phyloP scores from a whole-genome alignment of 1,284 basidiomycete species.

The Earliella scabrosa region DNA sequence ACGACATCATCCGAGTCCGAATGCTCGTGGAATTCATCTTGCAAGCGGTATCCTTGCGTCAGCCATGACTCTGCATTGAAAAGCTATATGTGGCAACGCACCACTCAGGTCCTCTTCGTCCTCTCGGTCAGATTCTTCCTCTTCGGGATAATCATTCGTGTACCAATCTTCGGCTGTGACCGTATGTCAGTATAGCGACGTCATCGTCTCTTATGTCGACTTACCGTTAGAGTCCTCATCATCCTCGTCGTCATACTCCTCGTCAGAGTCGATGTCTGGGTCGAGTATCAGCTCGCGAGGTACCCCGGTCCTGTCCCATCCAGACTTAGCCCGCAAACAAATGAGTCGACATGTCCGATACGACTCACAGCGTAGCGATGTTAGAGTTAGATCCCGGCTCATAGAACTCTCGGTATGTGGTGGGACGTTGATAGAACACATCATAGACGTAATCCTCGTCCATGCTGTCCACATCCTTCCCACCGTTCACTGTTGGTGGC shows the following conservation, averaged over 20 bases:
- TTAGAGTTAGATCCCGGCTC: constrained; percentile 47
- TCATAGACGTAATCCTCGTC: constrained; percentile 76
- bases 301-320: constrained; percentile 57
- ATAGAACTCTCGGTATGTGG: constrained; percentile 60
- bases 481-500: constrained; percentile 9
- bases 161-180: constrained; percentile 75
- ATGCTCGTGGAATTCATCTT: constrained; percentile 27
- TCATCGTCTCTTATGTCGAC: constrained; percentile 18
- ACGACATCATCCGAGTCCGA: constrained; percentile 22
- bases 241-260: constrained; percentile 78
- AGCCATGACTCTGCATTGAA: too few species aligned
- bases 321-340: too few species aligned
- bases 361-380: constrained; percentile 66
- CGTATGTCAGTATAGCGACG: neutral
- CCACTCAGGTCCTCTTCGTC: constrained; percentile 46
- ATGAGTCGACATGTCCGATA: neutral
- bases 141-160: constrained; percentile 82
- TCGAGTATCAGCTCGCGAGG: constrained; percentile 53
- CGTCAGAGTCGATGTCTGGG: constrained; percentile 65
- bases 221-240: constrained; percentile 83
- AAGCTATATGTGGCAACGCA: constrained; percentile 19
- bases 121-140: constrained; percentile 52
- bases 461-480: constrained; percentile 10
- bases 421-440: constrained; percentile 72
- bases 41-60: neutral